Evolutionary conservation across 352 stramenopile genomes (phyloP), one percentile per base, ranked within the genome.

Genomic region (Pythium scleroteichum): DNA sequence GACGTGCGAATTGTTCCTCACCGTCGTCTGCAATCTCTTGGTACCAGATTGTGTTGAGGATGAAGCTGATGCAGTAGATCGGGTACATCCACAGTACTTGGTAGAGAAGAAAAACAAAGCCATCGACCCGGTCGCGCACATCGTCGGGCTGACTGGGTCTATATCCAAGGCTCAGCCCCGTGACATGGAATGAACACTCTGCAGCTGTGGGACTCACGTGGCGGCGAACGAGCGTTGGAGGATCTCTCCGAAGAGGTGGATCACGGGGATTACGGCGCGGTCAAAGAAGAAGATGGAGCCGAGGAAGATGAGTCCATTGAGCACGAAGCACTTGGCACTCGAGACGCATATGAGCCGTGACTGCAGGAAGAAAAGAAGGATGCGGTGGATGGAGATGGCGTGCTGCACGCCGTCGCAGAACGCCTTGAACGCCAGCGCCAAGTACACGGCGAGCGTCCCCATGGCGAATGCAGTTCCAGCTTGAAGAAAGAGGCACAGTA

Each of bases 11-110:
- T n/a, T n/a, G n/a, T n/a, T 9, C 62, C 58, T n/a, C 54, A 95
- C 86, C 86, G 61, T 95, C 85, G 47, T 95, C 86, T 1, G 86
- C 86, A 50, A 95, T 94, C 69, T 95, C 86, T 74, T 95, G 86
- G 69, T 95, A 95, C 86, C 86, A 95, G 72, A 95, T 95, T 16
- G 86, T 94, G 65, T 95, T 95, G 59, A 95, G 68, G 61, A 95
- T 95, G 68, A 95, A 95, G 70, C 86, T 95, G 68, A 95, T 92
- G 73, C 82, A 93, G 74, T 95, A 95, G 67, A 95, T 95, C 42
- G 86, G 86, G 63, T 95, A 95, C 85, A 95, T 95, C 86, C 86
- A 95, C 26, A 95, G 64, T 53, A 90, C 82, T 62, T 95, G 85
- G 67, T 95, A 95, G n/a, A 95, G 54, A 26, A 95, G 51, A 50